A percentile compares a stretch with the other conserved stretches of the same genome.
phyloP scores from a whole-genome alignment of 1,284 basidiomycete species.

The Tylopilus orsonianus region DNA sequence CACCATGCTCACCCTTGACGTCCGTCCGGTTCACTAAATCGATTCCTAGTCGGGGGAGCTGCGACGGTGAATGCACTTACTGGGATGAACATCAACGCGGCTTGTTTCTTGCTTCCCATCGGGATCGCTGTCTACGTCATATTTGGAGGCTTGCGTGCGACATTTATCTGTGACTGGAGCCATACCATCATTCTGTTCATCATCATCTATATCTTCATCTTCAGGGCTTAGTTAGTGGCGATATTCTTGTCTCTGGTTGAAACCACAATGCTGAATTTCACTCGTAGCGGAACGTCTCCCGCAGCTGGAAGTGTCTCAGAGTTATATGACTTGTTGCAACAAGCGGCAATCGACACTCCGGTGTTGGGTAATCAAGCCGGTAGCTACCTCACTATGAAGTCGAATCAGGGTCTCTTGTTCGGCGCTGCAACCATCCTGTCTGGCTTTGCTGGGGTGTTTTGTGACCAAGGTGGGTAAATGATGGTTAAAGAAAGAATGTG shows the following conservation, averaged over 20 bases:
- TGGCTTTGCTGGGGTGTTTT: conserved; percentile 50
- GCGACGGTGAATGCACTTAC: conserved; percentile 68
- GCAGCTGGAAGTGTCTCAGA: conserved; percentile 42
- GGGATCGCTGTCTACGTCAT: conserved; percentile 47
- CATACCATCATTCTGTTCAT: conserved; percentile 53
- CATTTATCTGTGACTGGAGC: conserved; percentile 54
- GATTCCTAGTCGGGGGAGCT: conserved; percentile 49
- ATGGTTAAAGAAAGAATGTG: not conserved
- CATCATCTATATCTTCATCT: conserved; percentile 51
- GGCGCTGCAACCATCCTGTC: conserved; percentile 46
- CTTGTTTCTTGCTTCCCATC: conserved; percentile 57
- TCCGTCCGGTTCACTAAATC: not conserved
- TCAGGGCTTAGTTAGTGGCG: conserved; percentile 42
- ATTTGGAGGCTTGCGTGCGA: conserved; percentile 53
- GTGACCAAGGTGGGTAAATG: conserved; percentile 43
- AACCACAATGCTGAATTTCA: conserved; percentile 3
- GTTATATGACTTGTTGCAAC: conserved; percentile 46
- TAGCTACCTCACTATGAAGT: conserved; percentile 60
- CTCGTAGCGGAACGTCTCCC: conserved; percentile 40
- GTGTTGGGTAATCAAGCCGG: conserved; percentile 52
- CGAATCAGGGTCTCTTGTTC: conserved; percentile 54
- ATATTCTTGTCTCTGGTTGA: not conserved
- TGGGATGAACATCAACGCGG: conserved; percentile 62
- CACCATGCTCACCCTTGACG: not conserved
- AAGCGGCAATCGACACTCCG: conserved; percentile 42